Evolutionary conservation across 805 yeast genomes (phyloP).

Genomic region (Metschnikowia noctiluminum): DNA sequence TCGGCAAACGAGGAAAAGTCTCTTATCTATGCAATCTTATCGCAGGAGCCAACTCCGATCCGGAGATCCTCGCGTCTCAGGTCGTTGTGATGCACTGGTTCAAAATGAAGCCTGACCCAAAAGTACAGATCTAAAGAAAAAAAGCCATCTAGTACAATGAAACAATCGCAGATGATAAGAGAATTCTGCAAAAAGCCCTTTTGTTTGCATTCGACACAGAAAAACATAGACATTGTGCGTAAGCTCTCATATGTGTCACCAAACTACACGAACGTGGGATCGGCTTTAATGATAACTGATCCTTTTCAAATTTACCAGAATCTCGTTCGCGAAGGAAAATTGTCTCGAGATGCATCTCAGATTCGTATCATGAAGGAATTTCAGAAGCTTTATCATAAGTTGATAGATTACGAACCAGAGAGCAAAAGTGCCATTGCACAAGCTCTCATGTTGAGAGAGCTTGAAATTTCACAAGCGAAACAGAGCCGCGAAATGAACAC

Average conservation of each 20-base stretch:
- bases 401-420: slow-evolving; percentile 58
- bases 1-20: neutral
- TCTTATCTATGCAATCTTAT: slow-evolving; percentile 6
- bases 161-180: no score
- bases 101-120: no score
- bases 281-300: slow-evolving; percentile 50
- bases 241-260: no score
- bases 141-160: no score
- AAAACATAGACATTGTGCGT: slow-evolving; percentile 23
- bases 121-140: no score
- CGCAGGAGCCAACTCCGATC: slow-evolving; percentile 3
- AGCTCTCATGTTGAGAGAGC: slow-evolving; percentile 34
- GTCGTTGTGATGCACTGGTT: no score
- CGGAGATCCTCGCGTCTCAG: neutral
- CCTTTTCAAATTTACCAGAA: slow-evolving; percentile 57
- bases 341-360: slow-evolving; percentile 56
- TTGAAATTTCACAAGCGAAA: slow-evolving; percentile 33
- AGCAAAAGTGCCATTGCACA: slow-evolving; percentile 43
- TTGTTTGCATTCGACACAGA: no score
- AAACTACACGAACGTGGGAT: neutral
- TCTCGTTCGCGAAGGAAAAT: slow-evolving; percentile 47
- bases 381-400: slow-evolving; percentile 55
- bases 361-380: slow-evolving; percentile 60
- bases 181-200: no score
- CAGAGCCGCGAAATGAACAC: slow-evolving; percentile 17